Conservation (phyloP, 2,329 filamentous ascomycete species). For the Lojkania enalia region DNA sequence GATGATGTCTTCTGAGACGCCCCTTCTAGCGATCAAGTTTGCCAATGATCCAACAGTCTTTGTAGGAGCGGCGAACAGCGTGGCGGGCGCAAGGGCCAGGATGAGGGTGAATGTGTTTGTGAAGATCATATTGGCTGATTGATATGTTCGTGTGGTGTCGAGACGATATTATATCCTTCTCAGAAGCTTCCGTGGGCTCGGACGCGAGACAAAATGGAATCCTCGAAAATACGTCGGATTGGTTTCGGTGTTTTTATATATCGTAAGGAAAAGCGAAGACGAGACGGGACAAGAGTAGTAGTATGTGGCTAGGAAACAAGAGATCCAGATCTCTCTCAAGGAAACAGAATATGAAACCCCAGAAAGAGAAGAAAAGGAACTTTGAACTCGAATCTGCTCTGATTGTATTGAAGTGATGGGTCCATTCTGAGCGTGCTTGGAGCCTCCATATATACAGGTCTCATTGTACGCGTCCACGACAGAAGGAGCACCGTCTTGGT, state of each 20-base stretch:
- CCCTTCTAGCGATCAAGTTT: conserved; percentile 21
- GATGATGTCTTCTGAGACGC: conserved; percentile 21
- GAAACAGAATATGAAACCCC: conserved; percentile 8
- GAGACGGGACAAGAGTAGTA: conserved; percentile 1
- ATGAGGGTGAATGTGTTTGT: conserved; percentile 33
- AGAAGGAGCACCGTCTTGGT: conserved; percentile 4
- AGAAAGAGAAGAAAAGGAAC: conserved; percentile 7
- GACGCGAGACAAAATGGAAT: no score
- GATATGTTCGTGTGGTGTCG: background rate
- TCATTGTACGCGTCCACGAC: background rate
- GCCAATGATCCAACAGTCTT: conserved; percentile 24
- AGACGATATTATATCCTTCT: conserved; percentile 9
- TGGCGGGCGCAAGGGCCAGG: conserved; percentile 39
- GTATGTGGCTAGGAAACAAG: conserved; percentile 17
- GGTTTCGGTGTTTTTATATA: background rate
- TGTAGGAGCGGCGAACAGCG: conserved; percentile 40
- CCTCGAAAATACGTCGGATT: no score
- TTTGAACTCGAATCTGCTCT: background rate
- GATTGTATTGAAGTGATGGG: background rate
- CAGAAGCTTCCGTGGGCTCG: no score
- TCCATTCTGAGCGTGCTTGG: background rate
- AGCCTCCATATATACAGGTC: conserved; percentile 9
- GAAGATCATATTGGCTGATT: conserved; percentile 38
- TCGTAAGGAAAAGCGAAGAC: conserved; percentile 1
- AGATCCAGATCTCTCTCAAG: conserved; percentile 20